phyloP scores from a whole-genome alignment of 768 basidiomycete species.

The Tulasnella sp. region DNA sequence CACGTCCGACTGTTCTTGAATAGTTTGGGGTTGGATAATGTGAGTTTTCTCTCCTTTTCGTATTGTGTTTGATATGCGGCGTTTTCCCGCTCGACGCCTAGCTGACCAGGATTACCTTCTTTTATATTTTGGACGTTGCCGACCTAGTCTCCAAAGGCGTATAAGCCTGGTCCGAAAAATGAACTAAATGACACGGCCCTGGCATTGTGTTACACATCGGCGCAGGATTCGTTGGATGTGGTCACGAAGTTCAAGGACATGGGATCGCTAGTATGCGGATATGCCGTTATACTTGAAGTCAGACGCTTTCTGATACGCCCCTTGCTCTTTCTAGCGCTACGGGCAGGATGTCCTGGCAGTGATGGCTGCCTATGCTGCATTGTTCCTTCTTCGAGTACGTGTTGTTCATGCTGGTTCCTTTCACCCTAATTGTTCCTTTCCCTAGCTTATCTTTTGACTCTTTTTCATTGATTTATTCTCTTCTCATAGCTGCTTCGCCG shows the following conservation, averaged over 20 bases:
- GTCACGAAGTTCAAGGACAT: slow-evolving; percentile 64
- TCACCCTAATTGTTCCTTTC: neutral
- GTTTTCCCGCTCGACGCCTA: too few species aligned
- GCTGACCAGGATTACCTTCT: neutral
- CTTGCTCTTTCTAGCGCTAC: slow-evolving; percentile 44
- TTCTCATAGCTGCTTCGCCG: slow-evolving; percentile 52
- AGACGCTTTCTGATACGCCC: slow-evolving; percentile 4
- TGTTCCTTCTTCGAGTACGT: slow-evolving; percentile 62
- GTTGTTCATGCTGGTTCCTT: too few species aligned
- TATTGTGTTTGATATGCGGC: too few species aligned
- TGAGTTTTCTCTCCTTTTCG: slow-evolving; percentile 28
- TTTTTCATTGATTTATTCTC: slow-evolving; percentile 13
- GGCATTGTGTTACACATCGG: slow-evolving; percentile 61
- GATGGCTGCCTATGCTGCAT: slow-evolving; percentile 79
- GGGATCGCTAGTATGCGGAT: slow-evolving; percentile 54
- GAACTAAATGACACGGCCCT: slow-evolving; percentile 35
- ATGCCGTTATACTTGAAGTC: neutral
- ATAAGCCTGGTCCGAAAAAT: too few species aligned
- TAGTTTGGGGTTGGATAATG: slow-evolving; percentile 68
- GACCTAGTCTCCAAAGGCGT: too few species aligned
- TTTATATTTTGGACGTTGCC: too few species aligned
- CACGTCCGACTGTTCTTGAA: slow-evolving; percentile 75
- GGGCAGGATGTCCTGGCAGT: slow-evolving; percentile 74
- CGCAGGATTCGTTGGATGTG: slow-evolving; percentile 56
- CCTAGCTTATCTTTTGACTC: neutral